Percentiles rank a stretch among this genome's conserved stretches.
Conservation (phyloP, 2,329 filamentous ascomycete genomes). For the Fusarium bulbicola region DNA sequence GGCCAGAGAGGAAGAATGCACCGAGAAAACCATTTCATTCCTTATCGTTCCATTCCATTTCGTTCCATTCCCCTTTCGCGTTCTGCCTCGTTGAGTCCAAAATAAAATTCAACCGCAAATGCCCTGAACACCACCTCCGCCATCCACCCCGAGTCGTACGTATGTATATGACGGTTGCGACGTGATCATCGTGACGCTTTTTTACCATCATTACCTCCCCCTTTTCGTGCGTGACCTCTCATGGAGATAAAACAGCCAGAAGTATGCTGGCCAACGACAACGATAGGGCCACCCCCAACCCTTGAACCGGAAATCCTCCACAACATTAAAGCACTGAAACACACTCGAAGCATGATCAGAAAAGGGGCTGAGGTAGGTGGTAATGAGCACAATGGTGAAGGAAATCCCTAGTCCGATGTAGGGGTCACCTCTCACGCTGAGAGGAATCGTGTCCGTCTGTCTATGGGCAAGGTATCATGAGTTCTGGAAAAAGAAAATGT, state of each 20-base stretch:
- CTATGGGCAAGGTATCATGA: constrained; percentile 63
- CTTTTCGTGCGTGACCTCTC: constrained; percentile 13
- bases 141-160: constrained; percentile 19
- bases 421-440: constrained; percentile 45
- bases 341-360: constrained; percentile 40
- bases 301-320: constrained; percentile 39
- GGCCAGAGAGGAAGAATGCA: constrained; percentile 28
- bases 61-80: constrained; percentile 8
- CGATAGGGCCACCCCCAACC: constrained; percentile 23
- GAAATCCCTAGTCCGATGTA: constrained; percentile 43
- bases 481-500: constrained; percentile 49
- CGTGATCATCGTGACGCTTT: constrained; percentile 12
- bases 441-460: constrained; percentile 49
- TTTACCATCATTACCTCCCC: constrained; percentile 30
- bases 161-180: constrained; percentile 27
- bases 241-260: constrained; percentile 35
- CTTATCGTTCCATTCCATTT: constrained; percentile 4
- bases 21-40: constrained; percentile 3
- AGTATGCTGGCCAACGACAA: constrained; percentile 27
- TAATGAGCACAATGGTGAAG: constrained; percentile 45
- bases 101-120: constrained; percentile 29
- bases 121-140: constrained; percentile 29
- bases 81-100: constrained; percentile 30
- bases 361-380: constrained; percentile 37
- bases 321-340: constrained; percentile 44